A percentile compares a stretch with the other conserved stretches of the same genome.
phyloP scores from a whole-genome alignment of 2,329 filamentous ascomycete species.

The Colletotrichum liaoningense region DNA sequence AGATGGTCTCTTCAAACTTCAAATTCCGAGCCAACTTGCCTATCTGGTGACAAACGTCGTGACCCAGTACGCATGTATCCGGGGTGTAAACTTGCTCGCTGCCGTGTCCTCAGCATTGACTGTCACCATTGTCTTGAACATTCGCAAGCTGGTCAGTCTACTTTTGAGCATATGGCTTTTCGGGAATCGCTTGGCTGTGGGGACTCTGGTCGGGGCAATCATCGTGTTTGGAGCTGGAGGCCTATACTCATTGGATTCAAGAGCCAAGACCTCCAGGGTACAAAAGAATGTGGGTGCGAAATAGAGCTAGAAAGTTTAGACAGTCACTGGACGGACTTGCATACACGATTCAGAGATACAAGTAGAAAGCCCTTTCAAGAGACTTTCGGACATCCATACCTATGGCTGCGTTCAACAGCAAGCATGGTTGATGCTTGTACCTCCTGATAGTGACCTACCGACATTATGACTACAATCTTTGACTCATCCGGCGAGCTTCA shows the following conservation, averaged over 20 bases:
- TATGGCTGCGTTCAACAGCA: background rate
- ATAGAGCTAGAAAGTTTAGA: constrained; percentile 8
- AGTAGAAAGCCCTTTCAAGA: too few species aligned
- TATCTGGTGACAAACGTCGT: constrained; percentile 82
- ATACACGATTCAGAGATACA: background rate
- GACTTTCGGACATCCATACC: background rate
- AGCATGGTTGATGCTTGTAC: background rate
- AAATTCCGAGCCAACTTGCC: constrained; percentile 76
- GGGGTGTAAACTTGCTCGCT: constrained; percentile 93
- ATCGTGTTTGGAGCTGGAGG: constrained; percentile 94
- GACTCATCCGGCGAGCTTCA: background rate
- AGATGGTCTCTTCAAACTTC: constrained; percentile 50
- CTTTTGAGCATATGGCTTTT: constrained; percentile 94
- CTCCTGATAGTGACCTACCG: background rate
- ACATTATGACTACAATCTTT: background rate
- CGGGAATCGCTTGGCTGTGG: constrained; percentile 81
- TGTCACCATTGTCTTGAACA: constrained; percentile 95
- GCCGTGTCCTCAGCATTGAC: constrained; percentile 91
- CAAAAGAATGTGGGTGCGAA: constrained; percentile 21
- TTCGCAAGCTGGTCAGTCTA: constrained; percentile 92
- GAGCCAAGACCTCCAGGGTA: constrained; percentile 45
- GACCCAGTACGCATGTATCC: constrained; percentile 95
- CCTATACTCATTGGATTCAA: constrained; percentile 83
- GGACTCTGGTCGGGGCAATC: constrained; percentile 83
- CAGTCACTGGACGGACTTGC: background rate